These are phyloP conservation scores for Candida dendrica DNA, from an alignment of 805 yeast genomes.

Conservation along the genomic window DNA sequence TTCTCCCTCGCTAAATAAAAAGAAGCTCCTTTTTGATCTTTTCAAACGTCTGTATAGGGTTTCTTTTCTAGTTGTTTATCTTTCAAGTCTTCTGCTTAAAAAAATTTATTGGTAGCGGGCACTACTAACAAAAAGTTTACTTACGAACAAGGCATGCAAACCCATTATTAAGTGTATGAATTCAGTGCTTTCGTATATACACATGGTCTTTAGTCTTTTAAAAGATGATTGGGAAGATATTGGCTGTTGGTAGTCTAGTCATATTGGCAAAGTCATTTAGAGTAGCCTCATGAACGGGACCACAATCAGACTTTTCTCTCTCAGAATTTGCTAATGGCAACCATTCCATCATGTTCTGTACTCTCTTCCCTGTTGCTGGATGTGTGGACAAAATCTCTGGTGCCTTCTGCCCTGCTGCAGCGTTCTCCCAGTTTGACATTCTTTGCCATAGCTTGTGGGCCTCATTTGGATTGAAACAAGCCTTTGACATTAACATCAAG, in stretches of 20 bases:
- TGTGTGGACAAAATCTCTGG: slow-evolving; percentile 80
- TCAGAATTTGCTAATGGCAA: slow-evolving; percentile 39
- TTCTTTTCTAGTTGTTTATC: background rate
- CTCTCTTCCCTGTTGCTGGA: slow-evolving; percentile 75
- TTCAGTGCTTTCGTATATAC: too few species aligned
- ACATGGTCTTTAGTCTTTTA: too few species aligned
- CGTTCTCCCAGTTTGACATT: slow-evolving; percentile 52
- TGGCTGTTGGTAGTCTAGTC: background rate
- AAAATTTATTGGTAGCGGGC: background rate
- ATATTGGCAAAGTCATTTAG: slow-evolving; percentile 2
- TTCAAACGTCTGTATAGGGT: background rate
- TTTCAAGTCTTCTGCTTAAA: background rate
- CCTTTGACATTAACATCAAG: slow-evolving; percentile 80
- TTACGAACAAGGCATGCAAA: too few species aligned
- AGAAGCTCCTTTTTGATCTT: background rate
- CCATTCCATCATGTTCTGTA: slow-evolving; percentile 63
- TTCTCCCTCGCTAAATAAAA: too few species aligned
- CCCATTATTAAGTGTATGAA: too few species aligned
- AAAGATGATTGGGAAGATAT: too few species aligned
- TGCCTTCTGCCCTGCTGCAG: slow-evolving; percentile 15
- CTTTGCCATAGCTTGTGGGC: slow-evolving; percentile 77
- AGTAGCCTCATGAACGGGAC: slow-evolving; percentile 7
- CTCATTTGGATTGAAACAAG: slow-evolving; percentile 76
- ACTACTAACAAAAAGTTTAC: background rate
- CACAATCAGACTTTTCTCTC: slow-evolving; percentile 11